Evolutionary conservation across 2,329 filamentous ascomycete species (phyloP), one percentile per base, ranked within the genome.

Genomic region (Phyllosticta ampelicida): DNA sequence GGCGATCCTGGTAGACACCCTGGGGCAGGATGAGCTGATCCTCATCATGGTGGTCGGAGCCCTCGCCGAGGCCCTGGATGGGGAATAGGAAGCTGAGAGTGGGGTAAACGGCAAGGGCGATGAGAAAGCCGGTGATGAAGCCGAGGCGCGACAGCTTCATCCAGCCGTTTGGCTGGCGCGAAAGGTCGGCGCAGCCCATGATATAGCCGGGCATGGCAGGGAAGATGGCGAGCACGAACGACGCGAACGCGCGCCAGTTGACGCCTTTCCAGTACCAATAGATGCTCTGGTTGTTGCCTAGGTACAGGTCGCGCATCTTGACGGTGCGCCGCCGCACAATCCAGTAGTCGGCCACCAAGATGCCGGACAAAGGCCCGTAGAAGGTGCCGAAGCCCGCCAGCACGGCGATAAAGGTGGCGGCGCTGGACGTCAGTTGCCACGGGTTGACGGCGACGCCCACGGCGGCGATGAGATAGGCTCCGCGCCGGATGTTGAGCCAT

Each of bases 331-430:
- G 56, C 9, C 75, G 69, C 3, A 78, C 65, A 11, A 78, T 53
- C 61, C 75, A 76, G 62, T 79, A 80, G 53, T 78, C 75, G 28
- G 71, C 71, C 13, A 77, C 65, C 63, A 77, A 69, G 10, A 78
- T 70, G 2, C 76, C 77, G 51, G 73, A 74, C 60, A 77, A 72
- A 0, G 78, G 77, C 0, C 70, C 75, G 13, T 79, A 69, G 63
- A 80, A 79, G 9, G 79, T 73, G 2, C 68, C 69, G 62, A 75
- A 80, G 1, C 70, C 72, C 5, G 65, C 70, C 16, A 80, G 65
- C 1, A 79, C 77, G 21, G 66, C 51, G 10, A 53, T 36, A 23
- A 53, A 53, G 20, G 51, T 53, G 1, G 23, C 20, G 3, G 51
- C 51, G 10, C 20, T 26, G 18, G 11, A 16, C 13, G 26, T 19